phyloP scores from a whole-genome alignment of 495 filamentous ascomycete genomes.

The Penicillium alfredii region DNA sequence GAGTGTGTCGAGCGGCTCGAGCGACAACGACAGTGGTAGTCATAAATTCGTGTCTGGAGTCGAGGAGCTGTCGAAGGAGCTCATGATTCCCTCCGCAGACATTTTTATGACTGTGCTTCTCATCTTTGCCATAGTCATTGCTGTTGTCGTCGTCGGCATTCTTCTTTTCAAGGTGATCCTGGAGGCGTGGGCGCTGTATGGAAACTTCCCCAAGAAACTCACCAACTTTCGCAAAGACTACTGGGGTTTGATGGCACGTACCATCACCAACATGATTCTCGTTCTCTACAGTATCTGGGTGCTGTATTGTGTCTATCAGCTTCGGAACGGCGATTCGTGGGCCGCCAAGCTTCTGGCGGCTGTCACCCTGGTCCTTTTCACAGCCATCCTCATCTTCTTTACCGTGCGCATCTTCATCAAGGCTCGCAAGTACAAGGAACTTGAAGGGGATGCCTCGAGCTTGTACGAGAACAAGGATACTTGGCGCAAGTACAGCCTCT shows the following conservation, averaged over 20 bases:
- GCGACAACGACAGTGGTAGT: slow-evolving; percentile 29
- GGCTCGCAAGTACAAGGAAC: slow-evolving; percentile 65
- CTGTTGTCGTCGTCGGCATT: slow-evolving; percentile 77
- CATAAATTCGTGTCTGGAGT: slow-evolving; percentile 59
- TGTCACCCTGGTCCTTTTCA: slow-evolving; percentile 75
- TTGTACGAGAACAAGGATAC: slow-evolving; percentile 86
- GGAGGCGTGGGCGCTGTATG: slow-evolving; percentile 87
- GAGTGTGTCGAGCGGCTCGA: slow-evolving; percentile 33
- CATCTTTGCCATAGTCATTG: slow-evolving; percentile 82
- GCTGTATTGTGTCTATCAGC: slow-evolving; percentile 93
- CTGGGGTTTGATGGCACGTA: slow-evolving; percentile 82
- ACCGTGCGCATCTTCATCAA: slow-evolving; percentile 73
- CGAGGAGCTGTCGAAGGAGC: slow-evolving; percentile 66
- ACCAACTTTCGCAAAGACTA: slow-evolving; percentile 89
- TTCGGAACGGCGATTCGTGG: slow-evolving; percentile 92
- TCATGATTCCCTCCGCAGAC: slow-evolving; percentile 79
- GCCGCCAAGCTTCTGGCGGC: slow-evolving; percentile 81
- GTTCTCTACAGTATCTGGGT: slow-evolving; percentile 93
- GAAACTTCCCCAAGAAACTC: slow-evolving; percentile 74
- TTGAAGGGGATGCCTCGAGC: slow-evolving; percentile 64
- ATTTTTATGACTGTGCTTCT: slow-evolving; percentile 95
- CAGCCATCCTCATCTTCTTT: slow-evolving; percentile 70
- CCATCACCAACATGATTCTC: slow-evolving; percentile 87
- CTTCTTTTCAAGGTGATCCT: slow-evolving; percentile 87
- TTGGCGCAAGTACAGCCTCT: slow-evolving; percentile 93